Percentiles rank a stretch among this genome's conserved stretches.
phyloP scores from a whole-genome alignment of 305 asterid species.

The Fraxinus velutina region DNA sequence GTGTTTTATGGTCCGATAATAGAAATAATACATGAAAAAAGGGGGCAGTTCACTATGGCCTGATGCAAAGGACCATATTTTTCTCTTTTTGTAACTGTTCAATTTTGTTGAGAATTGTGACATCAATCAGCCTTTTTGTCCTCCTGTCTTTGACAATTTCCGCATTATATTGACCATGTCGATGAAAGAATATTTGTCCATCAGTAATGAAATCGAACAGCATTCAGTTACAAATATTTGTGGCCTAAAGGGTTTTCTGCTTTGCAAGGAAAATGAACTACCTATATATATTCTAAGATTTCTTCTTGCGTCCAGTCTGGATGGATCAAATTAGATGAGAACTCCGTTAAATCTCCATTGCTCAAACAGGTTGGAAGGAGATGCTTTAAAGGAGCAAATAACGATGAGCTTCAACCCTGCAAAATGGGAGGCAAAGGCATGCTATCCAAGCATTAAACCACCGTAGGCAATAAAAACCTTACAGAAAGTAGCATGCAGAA shows the following conservation, averaged over 20 bases:
- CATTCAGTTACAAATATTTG: background rate
- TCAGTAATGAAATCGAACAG: background rate
- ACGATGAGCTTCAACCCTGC: background rate
- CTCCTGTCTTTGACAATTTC: constrained; percentile 21
- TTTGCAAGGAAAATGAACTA: background rate
- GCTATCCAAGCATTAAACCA: background rate
- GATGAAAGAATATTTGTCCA: background rate
- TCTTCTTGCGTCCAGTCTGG: background rate
- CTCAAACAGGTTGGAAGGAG: background rate
- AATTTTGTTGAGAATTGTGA: constrained; percentile 24
- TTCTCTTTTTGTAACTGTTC: constrained; percentile 27
- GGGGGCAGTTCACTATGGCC: constrained; percentile 30
- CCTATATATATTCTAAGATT: background rate
- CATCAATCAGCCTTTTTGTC: constrained; percentile 18
- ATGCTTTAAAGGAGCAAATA: background rate
- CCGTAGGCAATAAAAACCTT: background rate
- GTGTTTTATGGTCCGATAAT: constrained; percentile 22
- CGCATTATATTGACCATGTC: background rate
- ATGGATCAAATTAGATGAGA: background rate
- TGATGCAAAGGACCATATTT: constrained; percentile 34
- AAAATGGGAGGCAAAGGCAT: background rate
- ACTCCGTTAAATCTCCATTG: background rate
- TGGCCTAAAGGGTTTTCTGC: background rate
- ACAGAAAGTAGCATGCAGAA: background rate
- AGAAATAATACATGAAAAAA: constrained; percentile 37